Base-by-base conservation (phyloP, 495 filamentous ascomycete species). In the Stereocaulon alpinum region DNA sequence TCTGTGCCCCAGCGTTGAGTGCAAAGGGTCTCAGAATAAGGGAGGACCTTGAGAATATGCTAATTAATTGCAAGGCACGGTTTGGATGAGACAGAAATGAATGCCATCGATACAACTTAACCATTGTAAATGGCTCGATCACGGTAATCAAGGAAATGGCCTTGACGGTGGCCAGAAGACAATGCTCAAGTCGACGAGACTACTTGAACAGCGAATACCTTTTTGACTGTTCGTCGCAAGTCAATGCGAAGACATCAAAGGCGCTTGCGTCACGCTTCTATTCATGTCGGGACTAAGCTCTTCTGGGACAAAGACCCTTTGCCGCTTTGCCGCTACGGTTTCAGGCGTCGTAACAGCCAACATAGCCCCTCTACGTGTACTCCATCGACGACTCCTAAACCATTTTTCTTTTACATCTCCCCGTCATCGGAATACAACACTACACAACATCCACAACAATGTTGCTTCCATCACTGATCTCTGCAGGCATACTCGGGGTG, bases 401-500 rank as follows among this genome's bases (percentile, higher is more conserved):
- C 48, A 17, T 18, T n/a, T 44, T 59, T 20, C 52, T 11, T 42
- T 29, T 27, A 10, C 27, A 43, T 43, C 10, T 40, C 20, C 20
- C n/a, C 15, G 4, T 2, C n/a, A 40, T 59, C 45, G 44, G n/a
- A 44, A 40, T 3, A 17, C 51, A 14, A 15, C 42, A 17, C 37
- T 54, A 30, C n/a, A 32, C 42, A 12, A 22, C 11, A 24, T 3
- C 18, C 6, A 40, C 48, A 59, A 71, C 58, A 66, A 79, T 78
- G 76, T 68, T 71, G 55, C 58, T 77, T 43, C 73, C 72, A 53
- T 76, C 73, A 59, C 63, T 74, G 40, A 62, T 76, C 18, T 61
- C 76, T 48, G 73, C 71, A 63, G 72, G 72, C 60, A 68, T 69
- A 34, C 66, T 75, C 52, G 76, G 72, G 40, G 64, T 77, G 41